Conservation (phyloP, 768 basidiomycete species). For the Boletus sp. region DNA sequence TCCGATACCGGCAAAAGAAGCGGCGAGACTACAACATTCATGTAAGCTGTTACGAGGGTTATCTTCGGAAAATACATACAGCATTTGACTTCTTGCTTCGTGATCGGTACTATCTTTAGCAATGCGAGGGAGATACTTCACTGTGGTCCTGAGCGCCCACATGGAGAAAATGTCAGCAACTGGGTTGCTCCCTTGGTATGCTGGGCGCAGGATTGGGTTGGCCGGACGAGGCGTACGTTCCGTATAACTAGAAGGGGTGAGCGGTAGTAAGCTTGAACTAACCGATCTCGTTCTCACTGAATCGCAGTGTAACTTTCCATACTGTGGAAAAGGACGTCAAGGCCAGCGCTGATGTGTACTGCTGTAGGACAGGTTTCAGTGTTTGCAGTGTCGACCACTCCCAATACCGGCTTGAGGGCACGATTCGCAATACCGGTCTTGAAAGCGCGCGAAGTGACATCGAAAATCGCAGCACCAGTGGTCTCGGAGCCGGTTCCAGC, state of each 20-base stretch:
- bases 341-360: conserved; percentile 91
- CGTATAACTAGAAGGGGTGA: conserved; percentile 57
- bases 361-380: conserved; percentile 90
- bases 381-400: conserved; percentile 85
- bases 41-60: neutral
- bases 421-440: conserved; percentile 96
- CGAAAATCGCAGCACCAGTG: conserved; percentile 91
- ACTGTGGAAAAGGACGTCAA: conserved; percentile 95
- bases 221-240: conserved; percentile 86
- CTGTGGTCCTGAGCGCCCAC: conserved; percentile 89
- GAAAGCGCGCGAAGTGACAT: conserved; percentile 88
- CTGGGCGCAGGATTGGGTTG: conserved; percentile 88
- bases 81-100: conserved; percentile 89
- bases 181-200: conserved; percentile 92
- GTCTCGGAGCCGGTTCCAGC: conserved; percentile 94
- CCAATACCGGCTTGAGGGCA: conserved; percentile 86
- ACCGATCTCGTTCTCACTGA: conserved; percentile 51
- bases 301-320: conserved; percentile 94
- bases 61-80: conserved; percentile 46
- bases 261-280: conserved; percentile 1
- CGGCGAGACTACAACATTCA: conserved; percentile 59
- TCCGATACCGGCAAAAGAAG: conserved; percentile 94
- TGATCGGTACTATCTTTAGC: conserved; percentile 74
- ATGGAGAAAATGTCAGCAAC: conserved; percentile 94
- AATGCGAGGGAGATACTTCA: conserved; percentile 85